Evolutionary conservation across 768 basidiomycete genomes (phyloP), one percentile per base, ranked within the genome.

Genomic region (Lentinula guzmanii): DNA sequence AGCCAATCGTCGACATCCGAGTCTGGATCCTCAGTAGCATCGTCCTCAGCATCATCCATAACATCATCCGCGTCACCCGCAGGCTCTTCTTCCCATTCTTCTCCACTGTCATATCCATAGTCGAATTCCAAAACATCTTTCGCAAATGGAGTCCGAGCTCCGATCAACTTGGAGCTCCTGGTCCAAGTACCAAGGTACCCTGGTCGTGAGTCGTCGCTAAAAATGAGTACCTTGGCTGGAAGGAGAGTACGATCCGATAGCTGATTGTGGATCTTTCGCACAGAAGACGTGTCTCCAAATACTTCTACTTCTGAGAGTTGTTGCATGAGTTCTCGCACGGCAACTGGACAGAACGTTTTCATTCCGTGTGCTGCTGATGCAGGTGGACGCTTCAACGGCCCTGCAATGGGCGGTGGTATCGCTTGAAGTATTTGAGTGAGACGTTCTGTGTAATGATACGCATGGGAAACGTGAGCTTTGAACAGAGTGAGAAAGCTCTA

Each of bases 171-270:
- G 13, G 94, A 95, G 62, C 79, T 84, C 58, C 89, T 87, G 7
- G 94, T 95, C 89, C 92, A 98, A 5, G 97, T 98, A 21, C 95
- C 96, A 67, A 86, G 89, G 73, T 96, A 98, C 1, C 94, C 94
- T 11, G 97, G 96, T 52, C 97, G 85, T 0, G 82, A 80, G 70
- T 98, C 93, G 61, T 89, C 88, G 15, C 78, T 74, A 72, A 97
- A 98, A 62, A 91, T 86, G 43, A 98, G 77, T 2, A 87, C 84
- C 74, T 97, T 98, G 54, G 86, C 84, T 0, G 89, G 89, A 51
- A 93, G 77, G 28, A 77, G 67, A 5, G 70, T 72, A 11, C 89
- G 84, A 63, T 94, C 80, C 55, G 78, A 76, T 9, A 99, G 79
- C 62, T 83, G 72, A 10, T 75, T 69, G 42, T 89, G 77, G 10